These are phyloP conservation scores for Puccinia coronata DNA, from an alignment of 1,284 basidiomycete genomes.

Conservation along the genomic window DNA sequence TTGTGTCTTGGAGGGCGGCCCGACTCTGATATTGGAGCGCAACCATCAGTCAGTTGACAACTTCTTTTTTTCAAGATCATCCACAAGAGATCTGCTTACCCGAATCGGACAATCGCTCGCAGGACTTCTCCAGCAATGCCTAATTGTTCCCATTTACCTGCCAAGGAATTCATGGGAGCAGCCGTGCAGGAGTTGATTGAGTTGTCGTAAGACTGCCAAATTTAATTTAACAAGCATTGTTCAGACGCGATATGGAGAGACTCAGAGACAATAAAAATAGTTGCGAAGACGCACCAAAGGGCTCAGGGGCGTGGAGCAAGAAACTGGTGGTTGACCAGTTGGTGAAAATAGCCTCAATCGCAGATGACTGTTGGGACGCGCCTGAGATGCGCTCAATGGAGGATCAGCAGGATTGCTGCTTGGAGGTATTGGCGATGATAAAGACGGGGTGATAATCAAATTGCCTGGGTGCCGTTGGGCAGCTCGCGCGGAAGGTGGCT, in stretches of 20 bases:
- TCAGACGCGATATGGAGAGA: neutral
- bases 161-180: slow-evolving; percentile 29
- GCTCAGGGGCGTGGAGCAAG: slow-evolving; percentile 27
- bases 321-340: neutral
- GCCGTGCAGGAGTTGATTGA: neutral
- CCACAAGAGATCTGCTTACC: slow-evolving; percentile 63
- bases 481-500: neutral
- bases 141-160: slow-evolving; percentile 86
- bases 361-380: neutral
- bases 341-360: neutral
- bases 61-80: neutral
- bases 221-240: neutral
- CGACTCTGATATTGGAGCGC: slow-evolving; percentile 57
- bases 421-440: slow-evolving; percentile 1
- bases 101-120: slow-evolving; percentile 86
- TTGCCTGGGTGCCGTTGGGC: neutral
- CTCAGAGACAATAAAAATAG: neutral
- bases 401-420: neutral
- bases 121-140: slow-evolving; percentile 81
- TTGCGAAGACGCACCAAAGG: neutral
- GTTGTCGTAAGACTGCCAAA: neutral
- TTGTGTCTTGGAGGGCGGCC: slow-evolving; percentile 98
- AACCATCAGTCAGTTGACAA: neutral
- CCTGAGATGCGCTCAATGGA: neutral
- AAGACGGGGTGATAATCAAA: neutral